Conservation (phyloP, 177 flowering plant species). For the Vitis hybrid region DNA sequence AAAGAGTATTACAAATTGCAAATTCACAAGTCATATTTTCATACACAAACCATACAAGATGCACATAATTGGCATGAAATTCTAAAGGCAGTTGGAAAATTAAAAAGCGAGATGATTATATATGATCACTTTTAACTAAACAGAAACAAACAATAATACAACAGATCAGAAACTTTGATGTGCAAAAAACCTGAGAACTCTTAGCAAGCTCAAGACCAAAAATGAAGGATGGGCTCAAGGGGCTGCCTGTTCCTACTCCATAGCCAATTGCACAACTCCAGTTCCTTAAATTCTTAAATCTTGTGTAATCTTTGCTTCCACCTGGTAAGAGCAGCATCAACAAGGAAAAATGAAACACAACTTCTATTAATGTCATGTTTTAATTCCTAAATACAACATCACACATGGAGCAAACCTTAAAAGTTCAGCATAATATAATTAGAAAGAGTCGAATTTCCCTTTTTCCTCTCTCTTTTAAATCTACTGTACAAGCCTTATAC, state of each 20-base stretch:
- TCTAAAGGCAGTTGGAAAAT: neutral
- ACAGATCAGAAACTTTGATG: neutral
- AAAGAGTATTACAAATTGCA: neutral
- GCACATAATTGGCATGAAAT: neutral
- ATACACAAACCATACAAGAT: no score
- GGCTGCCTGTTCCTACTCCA: slow-evolving; percentile 80
- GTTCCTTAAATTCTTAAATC: slow-evolving; percentile 53
- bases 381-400: neutral
- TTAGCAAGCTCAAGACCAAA: slow-evolving; percentile 86
- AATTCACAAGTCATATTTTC: neutral
- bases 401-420: no score
- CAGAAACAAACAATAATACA: neutral
- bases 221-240: slow-evolving; percentile 90
- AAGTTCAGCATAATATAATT: no score
- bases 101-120: no score
- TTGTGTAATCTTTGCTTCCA: slow-evolving; percentile 48
- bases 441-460: no score
- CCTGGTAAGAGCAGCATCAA: slow-evolving; percentile 29
- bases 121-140: neutral
- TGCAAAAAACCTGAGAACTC: slow-evolving; percentile 63
- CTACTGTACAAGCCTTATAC: no score
- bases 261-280: slow-evolving; percentile 93
- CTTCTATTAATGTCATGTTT: neutral
- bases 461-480: no score
- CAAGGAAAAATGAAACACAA: neutral